These are phyloP conservation scores for Epichloe typhina DNA, from an alignment of 2,329 filamentous ascomycete species.

Conservation along the genomic window DNA sequence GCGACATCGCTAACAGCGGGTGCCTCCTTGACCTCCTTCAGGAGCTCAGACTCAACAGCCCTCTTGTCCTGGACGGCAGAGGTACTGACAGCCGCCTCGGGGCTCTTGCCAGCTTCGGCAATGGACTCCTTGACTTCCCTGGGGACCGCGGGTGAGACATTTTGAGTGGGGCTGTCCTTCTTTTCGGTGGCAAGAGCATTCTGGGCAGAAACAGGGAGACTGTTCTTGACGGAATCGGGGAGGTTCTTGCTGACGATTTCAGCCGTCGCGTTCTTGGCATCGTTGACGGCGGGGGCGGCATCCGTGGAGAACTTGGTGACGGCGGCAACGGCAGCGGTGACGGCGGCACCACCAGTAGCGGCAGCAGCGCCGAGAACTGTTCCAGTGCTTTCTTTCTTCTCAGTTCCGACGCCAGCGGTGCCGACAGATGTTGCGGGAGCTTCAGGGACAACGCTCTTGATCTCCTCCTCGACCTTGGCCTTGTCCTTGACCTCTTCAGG, in stretches of 20 bases:
- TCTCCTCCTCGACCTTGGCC: slow-evolving; percentile 55
- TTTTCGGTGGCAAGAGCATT: slow-evolving; percentile 29
- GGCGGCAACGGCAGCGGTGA: slow-evolving; percentile 20
- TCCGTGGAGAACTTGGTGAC: slow-evolving; percentile 24
- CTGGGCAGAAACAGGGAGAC: slow-evolving; percentile 36
- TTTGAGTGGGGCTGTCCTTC: slow-evolving; percentile 29
- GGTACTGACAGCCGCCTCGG: slow-evolving; percentile 59
- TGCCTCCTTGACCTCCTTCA: slow-evolving; percentile 44
- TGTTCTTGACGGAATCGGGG: slow-evolving; percentile 39
- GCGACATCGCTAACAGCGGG: slow-evolving; percentile 19
- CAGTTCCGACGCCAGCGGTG: slow-evolving; percentile 36
- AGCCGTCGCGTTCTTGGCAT: slow-evolving; percentile 22
- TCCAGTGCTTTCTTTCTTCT: slow-evolving; percentile 32
- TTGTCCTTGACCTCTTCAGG: slow-evolving; percentile 57
- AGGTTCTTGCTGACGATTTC: slow-evolving; percentile 33
- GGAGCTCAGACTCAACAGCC: slow-evolving; percentile 58
- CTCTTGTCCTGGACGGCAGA: slow-evolving; percentile 64
- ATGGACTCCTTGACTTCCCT: slow-evolving; percentile 45
- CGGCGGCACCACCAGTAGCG: slow-evolving; percentile 21
- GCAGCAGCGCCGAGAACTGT: slow-evolving; percentile 26
- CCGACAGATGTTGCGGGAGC: slow-evolving; percentile 45
- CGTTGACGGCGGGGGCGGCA: slow-evolving; percentile 17
- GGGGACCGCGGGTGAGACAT: slow-evolving; percentile 39
- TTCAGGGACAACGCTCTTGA: slow-evolving; percentile 52
- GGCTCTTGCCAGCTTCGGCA: slow-evolving; percentile 41